phyloP scores from a whole-genome alignment of 2,329 filamentous ascomycete species.

The Zalaria obscura region DNA sequence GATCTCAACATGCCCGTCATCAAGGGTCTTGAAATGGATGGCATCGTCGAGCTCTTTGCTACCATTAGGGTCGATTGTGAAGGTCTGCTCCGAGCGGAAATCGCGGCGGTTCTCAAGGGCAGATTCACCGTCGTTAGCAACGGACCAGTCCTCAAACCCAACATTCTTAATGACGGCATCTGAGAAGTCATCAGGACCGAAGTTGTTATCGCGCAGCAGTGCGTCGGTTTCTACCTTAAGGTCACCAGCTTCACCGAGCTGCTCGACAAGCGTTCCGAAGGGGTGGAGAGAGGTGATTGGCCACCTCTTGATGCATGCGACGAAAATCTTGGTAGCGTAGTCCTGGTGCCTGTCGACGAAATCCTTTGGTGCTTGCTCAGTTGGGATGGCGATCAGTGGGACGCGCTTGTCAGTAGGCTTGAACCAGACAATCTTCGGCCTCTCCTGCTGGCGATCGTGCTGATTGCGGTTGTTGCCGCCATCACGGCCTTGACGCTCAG shows the following conservation, averaged over 20 bases:
- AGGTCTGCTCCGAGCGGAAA: conserved; percentile 75
- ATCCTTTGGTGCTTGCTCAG: conserved; percentile 90
- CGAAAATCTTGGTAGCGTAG: conserved; percentile 94
- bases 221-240: conserved; percentile 96
- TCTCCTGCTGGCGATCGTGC: conserved; percentile 77
- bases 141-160: conserved; percentile 79
- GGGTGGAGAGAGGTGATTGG: conserved; percentile 98
- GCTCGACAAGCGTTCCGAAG: conserved; percentile 93
- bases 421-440: conserved; percentile 99
- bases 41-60: conserved; percentile 83
- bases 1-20: conserved; percentile 80
- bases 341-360: conserved; percentile 98
- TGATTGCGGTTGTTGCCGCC: conserved; percentile 58
- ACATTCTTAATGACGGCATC: conserved; percentile 91
- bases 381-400: conserved; percentile 92
- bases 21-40: conserved; percentile 73
- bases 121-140: conserved; percentile 69
- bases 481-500: conserved; percentile 82
- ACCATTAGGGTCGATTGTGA: conserved; percentile 85
- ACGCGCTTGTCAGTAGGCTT: conserved; percentile 99
- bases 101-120: conserved; percentile 65
- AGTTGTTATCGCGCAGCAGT: conserved; percentile 95
- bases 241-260: conserved; percentile 93
- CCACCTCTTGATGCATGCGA: conserved; percentile 98
- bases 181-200: conserved; percentile 91